phyloP scores from a whole-genome alignment of 2,329 filamentous ascomycete genomes.

The Scytalidium lignicola region DNA sequence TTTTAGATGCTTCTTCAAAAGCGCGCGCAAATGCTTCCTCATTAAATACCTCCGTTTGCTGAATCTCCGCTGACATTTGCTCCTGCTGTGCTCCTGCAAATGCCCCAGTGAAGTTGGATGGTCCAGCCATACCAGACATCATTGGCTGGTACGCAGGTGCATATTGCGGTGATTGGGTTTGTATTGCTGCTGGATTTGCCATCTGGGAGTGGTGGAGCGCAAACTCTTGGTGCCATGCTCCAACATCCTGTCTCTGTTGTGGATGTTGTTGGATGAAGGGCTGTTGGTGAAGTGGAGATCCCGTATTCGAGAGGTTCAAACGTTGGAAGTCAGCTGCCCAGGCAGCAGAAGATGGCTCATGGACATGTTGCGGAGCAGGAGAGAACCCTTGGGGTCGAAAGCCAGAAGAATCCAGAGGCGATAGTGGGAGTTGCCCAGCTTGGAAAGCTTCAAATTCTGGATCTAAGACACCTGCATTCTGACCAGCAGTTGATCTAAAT shows the following conservation, averaged over 20 bases:
- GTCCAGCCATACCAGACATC: conserved; percentile 9
- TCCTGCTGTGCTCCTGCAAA: conserved; percentile 10
- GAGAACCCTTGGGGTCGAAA: conserved; percentile 15
- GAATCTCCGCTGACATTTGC: conserved; percentile 9
- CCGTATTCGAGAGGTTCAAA: conserved; percentile 33
- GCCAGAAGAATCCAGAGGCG: conserved; percentile 27
- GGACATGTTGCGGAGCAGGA: conserved; percentile 11
- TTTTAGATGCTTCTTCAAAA: conserved; percentile 35
- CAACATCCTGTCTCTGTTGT: conserved; percentile 15
- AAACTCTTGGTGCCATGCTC: conserved; percentile 57
- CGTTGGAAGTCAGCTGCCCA: conserved; percentile 42
- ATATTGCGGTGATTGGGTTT: conserved; percentile 8
- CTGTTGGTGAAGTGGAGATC: conserved; percentile 28
- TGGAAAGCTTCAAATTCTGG: conserved; percentile 68
- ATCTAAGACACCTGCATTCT: conserved; percentile 51
- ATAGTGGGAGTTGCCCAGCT: conserved; percentile 36
- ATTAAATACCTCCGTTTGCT: conserved; percentile 39
- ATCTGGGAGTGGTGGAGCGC: conserved; percentile 26
- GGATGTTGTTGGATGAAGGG: conserved; percentile 9
- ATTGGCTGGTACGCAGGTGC: conserved; percentile 5
- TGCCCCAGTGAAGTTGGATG: conserved; percentile 1
- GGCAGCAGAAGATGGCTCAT: conserved; percentile 5
- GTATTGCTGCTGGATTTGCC: conserved; percentile 12
- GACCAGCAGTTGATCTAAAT: conserved; percentile 53
- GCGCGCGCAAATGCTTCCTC: conserved; percentile 51